Base-by-base conservation (phyloP, 176 grass and related monocot species). In the Rhynchospora breviuscula region DNA sequence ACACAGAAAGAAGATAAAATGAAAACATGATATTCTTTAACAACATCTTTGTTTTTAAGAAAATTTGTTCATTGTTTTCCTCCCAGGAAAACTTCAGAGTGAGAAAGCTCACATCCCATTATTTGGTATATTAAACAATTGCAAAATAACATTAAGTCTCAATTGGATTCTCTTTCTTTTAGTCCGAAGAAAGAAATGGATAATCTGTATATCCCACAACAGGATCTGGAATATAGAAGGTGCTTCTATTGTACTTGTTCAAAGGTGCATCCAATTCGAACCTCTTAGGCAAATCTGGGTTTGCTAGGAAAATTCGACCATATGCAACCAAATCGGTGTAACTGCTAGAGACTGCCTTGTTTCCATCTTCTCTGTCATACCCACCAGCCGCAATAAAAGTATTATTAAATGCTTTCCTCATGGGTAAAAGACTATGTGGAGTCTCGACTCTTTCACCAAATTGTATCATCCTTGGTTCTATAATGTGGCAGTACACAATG, bases 161-260 rank as follows among this genome's bases (percentile, higher is more conserved):
- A n/a, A n/a, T 70, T 6, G 43, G 2, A 40, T 35, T 33, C 6
- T 67, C 26, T 33, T 35, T 6, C 6, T 49, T 73, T 46, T 29
- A 73, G 1, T 73, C 19, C 1, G 45, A 73, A 73, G 69, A 73
- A 25, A 84, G 63, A 67, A 84, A 84, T 18, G 81, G 81, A 15
- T 84, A 84, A 72, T 84, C 81, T 3, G 81, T 84, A 63, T 84
- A 84, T 18, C 81, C 81, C 19, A 73, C 60, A 84, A 73, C 81
- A 2, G 81, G 81, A 84, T 84, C 47, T 56, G 46, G 49, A 18
- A 2, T 73, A 72, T 84, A 84, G 10, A 84, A 84, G 25, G 81
- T 84, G 52, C 14, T 70, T 51, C 81, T 54, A 44, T 84, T 4
- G 21, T 84, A 84, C 62, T 84, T 71, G 47, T 84, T 84, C 60